Base-by-base conservation (phyloP, 331 rosid species). In the Saraca asoca region DNA sequence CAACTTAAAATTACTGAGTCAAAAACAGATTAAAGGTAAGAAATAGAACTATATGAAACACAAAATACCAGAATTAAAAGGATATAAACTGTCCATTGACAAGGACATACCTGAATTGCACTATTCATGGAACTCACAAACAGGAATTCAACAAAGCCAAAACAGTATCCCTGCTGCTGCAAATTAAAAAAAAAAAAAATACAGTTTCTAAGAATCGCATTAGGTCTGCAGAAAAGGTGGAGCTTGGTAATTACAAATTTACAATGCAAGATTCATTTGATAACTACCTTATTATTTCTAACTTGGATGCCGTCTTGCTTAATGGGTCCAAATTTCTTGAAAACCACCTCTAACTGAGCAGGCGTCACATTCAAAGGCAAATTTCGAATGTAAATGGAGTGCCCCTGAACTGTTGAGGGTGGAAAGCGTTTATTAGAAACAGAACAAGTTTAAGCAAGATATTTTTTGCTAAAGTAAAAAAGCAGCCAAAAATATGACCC, bases 141-240 rank as follows among this genome's bases (percentile, higher is more conserved):
- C 60, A 29, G 77, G 72, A 86, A 89, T 75, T 86, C 96, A 63
- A 89, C 87, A 82, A 89, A 89, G 68, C 92, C 96, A 55, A 88
- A 88, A 76, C 92, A 88, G 80, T 80, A 79, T 56, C 90, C 90
- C 81, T 88, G 92, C 43, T 62, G 85, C 92, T 86, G 87, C 66
- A 62, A 66, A 62, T 52, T 71, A 37, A 59, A 38, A 75, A 39
- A 43, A 15, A 39, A n/a, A 39, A 45, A 55, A 0, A 33, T 41
- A 7, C 29, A 58, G 63, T 55, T 53, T 44, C 44, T 59, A 37
- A 70, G 64, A 62, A 59, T 15, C 37, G 15, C 19, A 55, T 78
- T 76, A 80, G 70, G 39, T 70, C 52, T 29, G 52, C 38, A 53
- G 44, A 55, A 52, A 18, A 68, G 29, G 12, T 48, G 13, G 15